Evolutionary conservation across 73 alveolate genomes (phyloP).

Genomic region (Effrenium voratum): DNA sequence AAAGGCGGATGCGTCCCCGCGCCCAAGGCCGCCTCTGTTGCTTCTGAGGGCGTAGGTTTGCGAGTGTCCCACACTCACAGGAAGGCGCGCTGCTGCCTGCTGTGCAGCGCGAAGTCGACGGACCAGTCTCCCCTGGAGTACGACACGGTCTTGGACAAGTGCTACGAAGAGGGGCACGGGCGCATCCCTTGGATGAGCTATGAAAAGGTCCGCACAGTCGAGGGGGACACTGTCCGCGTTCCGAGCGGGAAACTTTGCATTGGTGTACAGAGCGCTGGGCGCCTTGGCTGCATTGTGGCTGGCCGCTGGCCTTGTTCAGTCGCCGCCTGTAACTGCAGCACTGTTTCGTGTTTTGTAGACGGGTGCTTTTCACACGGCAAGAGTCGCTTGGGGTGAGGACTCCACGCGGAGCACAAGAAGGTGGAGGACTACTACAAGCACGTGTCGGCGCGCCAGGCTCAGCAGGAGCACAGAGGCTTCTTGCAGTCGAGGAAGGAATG

Average conservation of each 20-base stretch:
- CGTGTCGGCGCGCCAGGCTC: not conserved
- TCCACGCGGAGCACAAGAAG: not conserved
- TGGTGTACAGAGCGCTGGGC: slow-evolving; percentile 37
- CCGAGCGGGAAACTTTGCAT: not conserved
- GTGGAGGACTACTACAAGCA: not conserved
- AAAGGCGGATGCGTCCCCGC: not conserved
- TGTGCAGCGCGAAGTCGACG: not conserved
- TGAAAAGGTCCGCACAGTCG: not conserved
- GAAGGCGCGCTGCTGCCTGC: not conserved
- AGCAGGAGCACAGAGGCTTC: not conserved
- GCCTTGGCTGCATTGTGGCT: not conserved
- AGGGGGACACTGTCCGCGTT: slow-evolving; percentile 6
- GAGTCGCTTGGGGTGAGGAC: not conserved
- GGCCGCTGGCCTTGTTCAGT: not conserved
- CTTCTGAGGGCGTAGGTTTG: not conserved
- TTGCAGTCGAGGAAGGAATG: not conserved
- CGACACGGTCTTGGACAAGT: not conserved
- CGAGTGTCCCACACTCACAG: not conserved
- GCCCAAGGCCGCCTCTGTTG: not conserved
- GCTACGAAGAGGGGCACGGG: not conserved
- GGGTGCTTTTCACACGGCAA: not conserved
- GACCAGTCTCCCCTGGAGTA: not conserved
- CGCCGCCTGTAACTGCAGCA: not conserved
- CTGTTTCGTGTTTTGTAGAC: not conserved
- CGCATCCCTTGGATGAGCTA: slow-evolving; percentile 39